phyloP scores from a whole-genome alignment of 2,329 filamentous ascomycete species.

The Sclerotinia glacialis region DNA sequence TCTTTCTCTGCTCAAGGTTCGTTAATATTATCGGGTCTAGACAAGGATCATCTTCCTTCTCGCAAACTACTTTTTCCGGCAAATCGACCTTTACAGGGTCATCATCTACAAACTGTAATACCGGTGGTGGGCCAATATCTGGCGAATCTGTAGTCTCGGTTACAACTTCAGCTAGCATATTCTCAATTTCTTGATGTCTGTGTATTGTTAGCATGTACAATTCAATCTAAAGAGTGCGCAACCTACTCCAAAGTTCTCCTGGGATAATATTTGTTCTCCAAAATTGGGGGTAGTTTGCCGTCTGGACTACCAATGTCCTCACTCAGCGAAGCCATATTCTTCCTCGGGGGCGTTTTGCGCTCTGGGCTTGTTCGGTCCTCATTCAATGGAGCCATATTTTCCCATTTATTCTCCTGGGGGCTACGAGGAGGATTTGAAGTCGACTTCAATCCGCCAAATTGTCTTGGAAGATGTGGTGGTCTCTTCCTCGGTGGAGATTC shows the following conservation, averaged over 20 bases:
- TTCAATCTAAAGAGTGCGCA: neutral
- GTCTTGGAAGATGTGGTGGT: slow-evolving; percentile 42
- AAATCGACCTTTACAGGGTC: slow-evolving; percentile 55
- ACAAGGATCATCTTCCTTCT: slow-evolving; percentile 25
- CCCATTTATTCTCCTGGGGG: slow-evolving; percentile 55
- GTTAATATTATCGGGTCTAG: slow-evolving; percentile 35
- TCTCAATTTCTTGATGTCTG: slow-evolving; percentile 38
- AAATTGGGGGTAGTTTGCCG: slow-evolving; percentile 60
- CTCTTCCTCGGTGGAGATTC: slow-evolving; percentile 55
- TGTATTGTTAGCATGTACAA: slow-evolving; percentile 23
- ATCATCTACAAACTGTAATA: slow-evolving; percentile 57
- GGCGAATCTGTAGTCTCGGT: slow-evolving; percentile 56
- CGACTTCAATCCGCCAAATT: slow-evolving; percentile 27
- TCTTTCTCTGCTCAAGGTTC: slow-evolving; percentile 40
- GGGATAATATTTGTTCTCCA: slow-evolving; percentile 66
- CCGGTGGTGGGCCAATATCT: slow-evolving; percentile 63
- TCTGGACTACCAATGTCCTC: slow-evolving; percentile 40
- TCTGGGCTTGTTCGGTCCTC: slow-evolving; percentile 44
- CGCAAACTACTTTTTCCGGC: slow-evolving; percentile 37
- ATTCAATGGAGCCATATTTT: slow-evolving; percentile 39
- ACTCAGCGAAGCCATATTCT: slow-evolving; percentile 41
- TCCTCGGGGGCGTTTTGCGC: slow-evolving; percentile 49
- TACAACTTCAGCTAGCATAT: slow-evolving; percentile 30
- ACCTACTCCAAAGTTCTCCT: slow-evolving; percentile 66
- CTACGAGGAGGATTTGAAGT: slow-evolving; percentile 43